Evolutionary conservation across 2,329 filamentous ascomycete genomes (phyloP), one percentile per base, ranked within the genome.

Genomic region (Lachnellula cervina): DNA sequence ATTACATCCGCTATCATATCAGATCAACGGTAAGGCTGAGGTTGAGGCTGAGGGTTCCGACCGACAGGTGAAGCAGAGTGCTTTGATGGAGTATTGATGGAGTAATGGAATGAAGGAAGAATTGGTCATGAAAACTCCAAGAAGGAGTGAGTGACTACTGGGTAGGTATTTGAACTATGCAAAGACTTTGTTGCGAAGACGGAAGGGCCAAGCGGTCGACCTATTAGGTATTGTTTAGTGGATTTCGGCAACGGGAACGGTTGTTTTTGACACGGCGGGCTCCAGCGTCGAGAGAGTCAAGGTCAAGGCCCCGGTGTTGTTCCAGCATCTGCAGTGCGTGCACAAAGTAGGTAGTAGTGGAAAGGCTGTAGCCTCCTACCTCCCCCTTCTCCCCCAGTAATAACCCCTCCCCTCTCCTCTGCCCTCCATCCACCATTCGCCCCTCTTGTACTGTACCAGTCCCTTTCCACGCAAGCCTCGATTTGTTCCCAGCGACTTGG

Each of bases 121-220:
- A 58, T 65, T 60, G 59, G 49, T 57, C 55, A 57, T 57, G 55
- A 50, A 54, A 54, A 57, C 46, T 54, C 3, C 55, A 52, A 54
- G 59, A 55, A 63, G 57, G 58, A 57, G 61, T 60, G 58, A 58
- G 59, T 32, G 28, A 32, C 28, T 32, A 32, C 28, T 32, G 28
- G 28, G 0, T 32, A 9, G 28, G 2, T 65, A 65, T 63, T 61
- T 63, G 62, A 65, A 58, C 62, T 62, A 60, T 65, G 62, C 61
- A 62, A 58, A 55, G 19, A 42, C 48, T 51, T 40, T 57, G 46
- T 51, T 51, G 54, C 52, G 57, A 57, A 58, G n/a, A 44, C 54
- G 57, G 57, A 56, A 55, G 19, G 49, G 25, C 4, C 19, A 46
- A 28, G n/a, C 16, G 43, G 28, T 11, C 8, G 28, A 32, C 28